phyloP scores from a whole-genome alignment of 1,284 basidiomycete species.

The Cutaneotrichosporon curvatum region DNA sequence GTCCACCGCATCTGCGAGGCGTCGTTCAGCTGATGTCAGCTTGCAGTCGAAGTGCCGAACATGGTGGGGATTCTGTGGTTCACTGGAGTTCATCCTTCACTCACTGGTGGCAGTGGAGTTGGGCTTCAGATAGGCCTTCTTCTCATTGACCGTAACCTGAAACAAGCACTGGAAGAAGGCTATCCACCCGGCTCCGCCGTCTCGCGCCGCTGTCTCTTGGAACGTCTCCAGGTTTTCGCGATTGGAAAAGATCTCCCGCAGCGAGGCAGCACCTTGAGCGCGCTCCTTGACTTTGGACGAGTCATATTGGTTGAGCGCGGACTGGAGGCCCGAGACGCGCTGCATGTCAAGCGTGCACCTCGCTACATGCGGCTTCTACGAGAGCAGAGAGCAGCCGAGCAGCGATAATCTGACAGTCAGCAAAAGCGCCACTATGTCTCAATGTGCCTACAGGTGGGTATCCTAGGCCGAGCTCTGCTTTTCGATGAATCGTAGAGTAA shows the following conservation, averaged over 20 bases:
- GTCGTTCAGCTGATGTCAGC: constrained; percentile 20
- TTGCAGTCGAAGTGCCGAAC: no score
- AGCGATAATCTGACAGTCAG: no score
- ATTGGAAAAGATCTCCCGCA: constrained; percentile 59
- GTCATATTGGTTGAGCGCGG: constrained; percentile 53
- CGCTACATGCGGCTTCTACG: no score
- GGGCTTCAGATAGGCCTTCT: constrained; percentile 50
- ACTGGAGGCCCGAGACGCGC: constrained; percentile 35
- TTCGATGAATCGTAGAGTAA: no score
- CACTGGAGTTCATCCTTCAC: no score
- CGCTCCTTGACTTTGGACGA: constrained; percentile 68
- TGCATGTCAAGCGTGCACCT: constrained; percentile 7
- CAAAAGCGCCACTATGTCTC: no score
- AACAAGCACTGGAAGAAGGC: constrained; percentile 68
- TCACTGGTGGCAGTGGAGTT: constrained; percentile 13
- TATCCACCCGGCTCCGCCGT: constrained; percentile 57
- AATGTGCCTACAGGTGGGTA: no score
- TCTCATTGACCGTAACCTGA: constrained; percentile 58
- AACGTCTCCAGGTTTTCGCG: constrained; percentile 51
- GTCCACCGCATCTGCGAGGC: constrained; percentile 3
- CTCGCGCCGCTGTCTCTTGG: constrained; percentile 42
- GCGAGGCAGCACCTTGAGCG: constrained; percentile 56
- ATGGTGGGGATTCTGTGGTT: no score
- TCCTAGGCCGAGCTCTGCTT: no score
- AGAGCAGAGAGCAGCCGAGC: no score